Evolutionary conservation across 1,284 basidiomycete genomes (phyloP), one percentile per base, ranked within the genome.

Genomic region (Sphagnurus paluster): DNA sequence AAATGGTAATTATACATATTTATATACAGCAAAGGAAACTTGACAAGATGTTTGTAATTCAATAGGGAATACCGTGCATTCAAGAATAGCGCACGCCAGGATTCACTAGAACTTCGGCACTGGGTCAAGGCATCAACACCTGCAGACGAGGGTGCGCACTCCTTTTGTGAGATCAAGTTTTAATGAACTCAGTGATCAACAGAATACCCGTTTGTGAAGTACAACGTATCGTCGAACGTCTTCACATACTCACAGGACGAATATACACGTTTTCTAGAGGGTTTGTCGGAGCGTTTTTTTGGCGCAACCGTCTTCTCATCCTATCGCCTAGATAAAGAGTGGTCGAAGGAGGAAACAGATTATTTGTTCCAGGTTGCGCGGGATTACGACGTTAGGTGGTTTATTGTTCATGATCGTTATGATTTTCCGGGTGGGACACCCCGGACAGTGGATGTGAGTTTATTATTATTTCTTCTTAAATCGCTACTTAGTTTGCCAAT

Each of bases 261-360:
- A 70, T 99, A 99, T 64, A 80, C 82, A 8, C 78, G 80, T 26
- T 77, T 87, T 53, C 72, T 98, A 2, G 78, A 88, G 68, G 89
- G 90, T 87, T 46, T 24, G 25, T n/a, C 5, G 3, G 16, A 20
- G 21, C 24, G 29, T 7, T 11, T 26, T 26, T 26, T 11, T 7
- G 7, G 25, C 11, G 25, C 7, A 26, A 26, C 25, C 25, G 25
- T 26, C 11, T 6, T 11, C 25, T 33, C 11, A 33, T 33, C 17
- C 30, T 6, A 7, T 6, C 25, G 6, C 25, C 6, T 23, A 84
- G 94, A 98, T 63, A 73, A 74, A 13, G 84, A 88, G 48, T 99
- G 97, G 97, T 82, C 91, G 0, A 88, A 88, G 55, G 92, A 95
- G 58, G 95, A 99, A 70, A 98, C 97, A 0, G 89, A 93, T 61